Conservation (phyloP, 129 eudicot species). For the Ambrosia artemisiifolia region DNA sequence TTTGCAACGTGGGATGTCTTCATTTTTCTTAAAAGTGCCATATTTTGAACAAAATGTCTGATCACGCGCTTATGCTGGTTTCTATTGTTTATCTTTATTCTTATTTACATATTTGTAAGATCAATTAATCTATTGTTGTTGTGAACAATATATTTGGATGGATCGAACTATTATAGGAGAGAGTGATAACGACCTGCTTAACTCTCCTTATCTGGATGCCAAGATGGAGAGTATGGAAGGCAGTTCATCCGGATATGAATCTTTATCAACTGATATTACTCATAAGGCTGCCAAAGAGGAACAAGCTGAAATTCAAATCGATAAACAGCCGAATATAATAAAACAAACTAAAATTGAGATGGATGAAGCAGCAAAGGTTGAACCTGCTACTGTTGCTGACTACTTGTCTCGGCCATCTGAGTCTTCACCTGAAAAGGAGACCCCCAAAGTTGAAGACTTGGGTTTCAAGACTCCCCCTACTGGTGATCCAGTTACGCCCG, state of each 20-base stretch:
- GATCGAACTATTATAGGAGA: constrained; percentile 51
- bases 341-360: constrained; percentile 16
- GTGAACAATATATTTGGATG: constrained; percentile 15
- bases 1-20: constrained; percentile 17
- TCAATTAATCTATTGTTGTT: not conserved
- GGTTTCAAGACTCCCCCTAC: constrained; percentile 25
- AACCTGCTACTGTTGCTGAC: constrained; percentile 32
- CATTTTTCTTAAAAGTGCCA: not conserved
- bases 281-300: constrained; percentile 22
- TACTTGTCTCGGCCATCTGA: constrained; percentile 27
- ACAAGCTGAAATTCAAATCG: constrained; percentile 18
- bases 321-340: constrained; percentile 20
- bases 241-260: constrained; percentile 19
- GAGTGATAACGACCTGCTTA: constrained; percentile 3
- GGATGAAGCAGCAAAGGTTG: constrained; percentile 16
- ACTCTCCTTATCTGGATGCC: constrained; percentile 24
- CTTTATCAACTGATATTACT: constrained; percentile 15
- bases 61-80: not conserved
- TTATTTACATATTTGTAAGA: not conserved
- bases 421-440: constrained; percentile 26
- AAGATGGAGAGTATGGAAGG: constrained; percentile 24
- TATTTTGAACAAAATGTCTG: not conserved
- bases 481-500: constrained; percentile 25
- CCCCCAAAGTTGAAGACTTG: constrained; percentile 16
- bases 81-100: not conserved